Evolutionary conservation across 2,329 filamentous ascomycete species (phyloP).

Genomic region (Penicillium sp.): DNA sequence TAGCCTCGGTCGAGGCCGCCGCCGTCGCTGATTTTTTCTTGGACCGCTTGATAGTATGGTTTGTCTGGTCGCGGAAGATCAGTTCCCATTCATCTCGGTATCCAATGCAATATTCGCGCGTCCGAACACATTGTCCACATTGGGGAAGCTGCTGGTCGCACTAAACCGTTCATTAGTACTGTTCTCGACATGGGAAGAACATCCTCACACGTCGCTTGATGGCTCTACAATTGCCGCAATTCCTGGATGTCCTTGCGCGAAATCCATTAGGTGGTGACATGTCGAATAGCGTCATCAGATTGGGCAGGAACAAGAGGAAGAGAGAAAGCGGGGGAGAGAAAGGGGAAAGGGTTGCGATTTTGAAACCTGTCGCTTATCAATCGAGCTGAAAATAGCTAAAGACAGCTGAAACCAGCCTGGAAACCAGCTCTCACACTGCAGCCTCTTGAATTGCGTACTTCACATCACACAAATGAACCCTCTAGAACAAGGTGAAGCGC

Average conservation of each 20-base stretch:
- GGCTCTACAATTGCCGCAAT: conserved; percentile 3
- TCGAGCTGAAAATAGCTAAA: no score
- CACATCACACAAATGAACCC: no score
- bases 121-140: conserved; percentile 31
- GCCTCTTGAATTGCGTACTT: no score
- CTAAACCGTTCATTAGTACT: conserved; percentile 11
- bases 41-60: conserved; percentile 26
- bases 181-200: background rate
- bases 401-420: no score
- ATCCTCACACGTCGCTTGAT: conserved; percentile 17
- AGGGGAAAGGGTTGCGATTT: background rate
- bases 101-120: conserved; percentile 28
- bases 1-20: background rate
- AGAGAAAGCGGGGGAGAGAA: background rate
- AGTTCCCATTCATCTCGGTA: conserved; percentile 38
- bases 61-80: conserved; percentile 33
- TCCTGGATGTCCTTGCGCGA: conserved; percentile 1
- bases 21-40: background rate
- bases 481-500: no score
- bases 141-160: conserved; percentile 27
- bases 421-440: no score
- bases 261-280: background rate
- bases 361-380: no score
- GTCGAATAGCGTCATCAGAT: background rate
- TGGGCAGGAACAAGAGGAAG: no score